Evolutionary conservation across 768 basidiomycete genomes (phyloP).

Genomic region (Pleurotus giganteus): DNA sequence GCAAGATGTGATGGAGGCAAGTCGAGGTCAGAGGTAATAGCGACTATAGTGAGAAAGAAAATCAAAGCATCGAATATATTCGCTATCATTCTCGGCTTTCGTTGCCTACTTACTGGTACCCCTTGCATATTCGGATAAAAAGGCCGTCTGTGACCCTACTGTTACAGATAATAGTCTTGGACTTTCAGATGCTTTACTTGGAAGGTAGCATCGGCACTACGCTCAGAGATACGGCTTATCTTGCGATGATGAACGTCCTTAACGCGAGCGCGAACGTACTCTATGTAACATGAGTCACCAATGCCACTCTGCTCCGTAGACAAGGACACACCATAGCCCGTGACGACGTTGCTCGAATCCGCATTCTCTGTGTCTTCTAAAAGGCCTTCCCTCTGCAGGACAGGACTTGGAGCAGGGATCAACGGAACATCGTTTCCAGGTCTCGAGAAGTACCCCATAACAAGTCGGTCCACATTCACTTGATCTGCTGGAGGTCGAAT

Average conservation of each 20-base stretch:
- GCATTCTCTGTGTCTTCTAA: constrained; percentile 16
- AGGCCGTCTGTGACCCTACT: not conserved
- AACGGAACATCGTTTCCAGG: constrained; percentile 37
- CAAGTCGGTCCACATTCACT: constrained; percentile 36
- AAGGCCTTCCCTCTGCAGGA: constrained; percentile 37
- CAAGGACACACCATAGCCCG: constrained; percentile 17
- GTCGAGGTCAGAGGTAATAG: no score
- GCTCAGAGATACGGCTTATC: constrained; percentile 9
- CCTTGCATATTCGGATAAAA: not conserved
- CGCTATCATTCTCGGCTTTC: not conserved
- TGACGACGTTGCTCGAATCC: constrained; percentile 13
- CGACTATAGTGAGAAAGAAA: no score
- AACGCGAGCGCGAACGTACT: constrained; percentile 18
- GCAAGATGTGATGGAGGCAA: no score
- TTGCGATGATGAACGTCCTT: constrained; percentile 15
- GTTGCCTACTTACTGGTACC: not conserved
- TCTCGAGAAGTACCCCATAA: constrained; percentile 44
- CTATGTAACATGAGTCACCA: constrained; percentile 1
- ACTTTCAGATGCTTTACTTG: constrained; percentile 14
- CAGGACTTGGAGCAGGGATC: constrained; percentile 35
- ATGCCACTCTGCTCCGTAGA: not conserved
- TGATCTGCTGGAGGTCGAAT: constrained; percentile 47
- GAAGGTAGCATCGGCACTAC: constrained; percentile 10
- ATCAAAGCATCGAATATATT: no score
- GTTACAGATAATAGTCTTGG: constrained; percentile 15